Conservation (phyloP, 2,329 filamentous ascomycete species). For the Colletotrichum australisinense region DNA sequence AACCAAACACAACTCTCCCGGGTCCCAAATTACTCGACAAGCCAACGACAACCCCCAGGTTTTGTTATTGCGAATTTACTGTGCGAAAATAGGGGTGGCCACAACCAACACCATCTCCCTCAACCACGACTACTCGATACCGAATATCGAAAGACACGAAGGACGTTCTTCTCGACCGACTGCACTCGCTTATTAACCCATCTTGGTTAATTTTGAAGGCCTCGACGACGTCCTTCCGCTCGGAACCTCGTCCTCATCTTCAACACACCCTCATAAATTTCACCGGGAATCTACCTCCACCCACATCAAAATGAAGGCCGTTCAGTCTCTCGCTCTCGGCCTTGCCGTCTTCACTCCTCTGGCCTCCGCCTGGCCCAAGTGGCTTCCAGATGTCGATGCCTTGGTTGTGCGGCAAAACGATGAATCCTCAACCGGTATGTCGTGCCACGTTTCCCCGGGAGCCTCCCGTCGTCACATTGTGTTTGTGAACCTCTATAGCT, state of each 20-base stretch:
- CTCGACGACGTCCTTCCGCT: not conserved
- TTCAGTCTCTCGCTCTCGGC: slow-evolving; percentile 38
- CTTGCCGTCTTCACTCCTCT: slow-evolving; percentile 46
- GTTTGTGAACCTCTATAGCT: slow-evolving; percentile 1
- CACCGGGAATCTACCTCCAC: not conserved
- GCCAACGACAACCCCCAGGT: not conserved
- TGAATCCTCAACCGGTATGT: slow-evolving; percentile 38
- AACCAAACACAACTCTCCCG: not conserved
- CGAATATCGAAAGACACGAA: not conserved
- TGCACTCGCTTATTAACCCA: not conserved
- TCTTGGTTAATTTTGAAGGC: not conserved
- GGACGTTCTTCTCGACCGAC: not conserved
- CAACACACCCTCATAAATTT: not conserved
- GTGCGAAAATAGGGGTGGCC: slow-evolving; percentile 21
- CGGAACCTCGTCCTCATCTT: not conserved
- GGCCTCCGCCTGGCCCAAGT: slow-evolving; percentile 67
- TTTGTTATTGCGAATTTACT: slow-evolving; percentile 20
- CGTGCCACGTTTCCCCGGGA: slow-evolving; percentile 25
- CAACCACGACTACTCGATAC: not conserved
- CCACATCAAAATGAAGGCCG: slow-evolving; percentile 33
- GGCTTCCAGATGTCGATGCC: slow-evolving; percentile 64
- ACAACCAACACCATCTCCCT: not conserved
- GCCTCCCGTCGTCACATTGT: not conserved
- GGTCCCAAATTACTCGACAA: not conserved
- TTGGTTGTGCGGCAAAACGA: slow-evolving; percentile 63